Percentiles rank a stretch among this genome's conserved stretches.
Evolutionary conservation across 331 rosid genomes (phyloP).

Genomic region (Rosa hybrid): DNA sequence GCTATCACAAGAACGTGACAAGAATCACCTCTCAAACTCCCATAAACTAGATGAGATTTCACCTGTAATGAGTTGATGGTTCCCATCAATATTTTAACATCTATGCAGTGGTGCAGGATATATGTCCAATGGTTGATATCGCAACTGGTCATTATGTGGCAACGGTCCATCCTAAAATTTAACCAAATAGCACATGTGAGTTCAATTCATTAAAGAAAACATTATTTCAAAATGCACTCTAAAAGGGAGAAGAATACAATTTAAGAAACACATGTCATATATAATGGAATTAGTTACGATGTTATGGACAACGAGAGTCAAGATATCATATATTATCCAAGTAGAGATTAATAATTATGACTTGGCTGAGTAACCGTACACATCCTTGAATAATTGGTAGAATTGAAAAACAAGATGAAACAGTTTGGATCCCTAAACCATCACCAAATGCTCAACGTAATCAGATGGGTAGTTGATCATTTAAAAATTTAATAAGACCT

Average conservation of each 20-base stretch:
- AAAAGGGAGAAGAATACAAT: neutral
- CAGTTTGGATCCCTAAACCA: neutral
- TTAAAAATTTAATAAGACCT: neutral
- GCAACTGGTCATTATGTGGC: conserved; percentile 60
- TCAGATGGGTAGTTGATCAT: neutral
- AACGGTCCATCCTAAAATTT: conserved; percentile 72
- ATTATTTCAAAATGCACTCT: neutral
- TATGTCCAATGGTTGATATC: conserved; percentile 53
- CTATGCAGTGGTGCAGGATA: conserved; percentile 91
- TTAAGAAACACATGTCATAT: neutral
- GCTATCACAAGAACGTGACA: conserved; percentile 9
- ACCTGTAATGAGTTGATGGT: conserved; percentile 11
- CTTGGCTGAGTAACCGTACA: too few relatives aligned
- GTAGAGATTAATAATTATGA: too few relatives aligned
- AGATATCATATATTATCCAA: neutral
- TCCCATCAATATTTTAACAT: conserved; percentile 45
- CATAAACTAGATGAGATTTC: conserved; percentile 1
- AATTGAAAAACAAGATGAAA: neutral
- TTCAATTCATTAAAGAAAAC: neutral
- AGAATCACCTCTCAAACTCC: conserved; percentile 8
- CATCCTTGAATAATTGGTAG: too few relatives aligned
- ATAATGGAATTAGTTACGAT: neutral
- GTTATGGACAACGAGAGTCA: neutral
- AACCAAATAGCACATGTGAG: neutral
- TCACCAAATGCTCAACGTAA: neutral